Percentiles rank a stretch among this genome's conserved stretches.
phyloP scores from a whole-genome alignment of 2,329 filamentous ascomycete species.

The Aspergillus ibericus region DNA sequence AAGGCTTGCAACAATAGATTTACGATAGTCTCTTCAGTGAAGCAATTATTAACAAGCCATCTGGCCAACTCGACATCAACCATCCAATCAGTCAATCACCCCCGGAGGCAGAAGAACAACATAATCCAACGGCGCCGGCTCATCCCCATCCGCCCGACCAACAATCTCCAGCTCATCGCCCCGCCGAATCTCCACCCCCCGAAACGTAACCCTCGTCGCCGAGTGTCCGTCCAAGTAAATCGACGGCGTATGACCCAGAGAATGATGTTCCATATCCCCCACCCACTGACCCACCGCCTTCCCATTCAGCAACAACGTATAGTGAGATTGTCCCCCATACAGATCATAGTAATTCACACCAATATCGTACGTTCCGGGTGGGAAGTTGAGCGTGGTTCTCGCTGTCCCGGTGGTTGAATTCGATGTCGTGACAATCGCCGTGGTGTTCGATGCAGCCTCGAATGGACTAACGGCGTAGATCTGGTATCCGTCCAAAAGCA shows the following conservation, averaged over 20 bases:
- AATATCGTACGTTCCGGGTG: constrained; percentile 60
- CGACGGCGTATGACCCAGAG: constrained; percentile 59
- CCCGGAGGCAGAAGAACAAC: constrained; percentile 61
- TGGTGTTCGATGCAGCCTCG: constrained; percentile 59
- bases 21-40: too few relatives aligned
- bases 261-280: constrained; percentile 60
- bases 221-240: constrained; percentile 65
- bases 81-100: constrained; percentile 51
- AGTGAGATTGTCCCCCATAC: constrained; percentile 58
- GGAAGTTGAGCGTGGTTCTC: constrained; percentile 47
- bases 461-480: constrained; percentile 56
- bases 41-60: too few relatives aligned
- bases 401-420: constrained; percentile 56
- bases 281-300: constrained; percentile 57
- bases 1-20: too few relatives aligned
- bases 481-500: constrained; percentile 61
- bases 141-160: constrained; percentile 59
- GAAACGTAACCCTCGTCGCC: constrained; percentile 63
- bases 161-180: constrained; percentile 58
- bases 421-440: constrained; percentile 56
- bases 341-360: constrained; percentile 68
- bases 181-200: constrained; percentile 48
- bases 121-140: constrained; percentile 68
- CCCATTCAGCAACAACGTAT: constrained; percentile 56
- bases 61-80: too few relatives aligned